phyloP scores from a whole-genome alignment of 2,329 filamentous ascomycete genomes.

The Xylariaceae sp. region DNA sequence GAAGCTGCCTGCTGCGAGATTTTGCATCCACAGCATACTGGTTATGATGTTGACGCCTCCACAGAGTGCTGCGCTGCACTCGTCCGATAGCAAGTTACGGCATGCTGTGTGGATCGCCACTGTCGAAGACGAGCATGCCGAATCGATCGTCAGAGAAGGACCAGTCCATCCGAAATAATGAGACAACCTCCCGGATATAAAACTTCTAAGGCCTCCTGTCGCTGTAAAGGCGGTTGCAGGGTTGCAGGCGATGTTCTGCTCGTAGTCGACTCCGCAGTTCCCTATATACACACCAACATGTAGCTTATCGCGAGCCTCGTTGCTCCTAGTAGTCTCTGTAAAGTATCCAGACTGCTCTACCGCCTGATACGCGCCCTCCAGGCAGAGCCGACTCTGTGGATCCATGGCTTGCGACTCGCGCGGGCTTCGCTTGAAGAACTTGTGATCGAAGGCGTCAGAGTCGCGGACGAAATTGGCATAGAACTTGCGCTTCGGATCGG shows the following conservation, averaged over 20 bases:
- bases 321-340: background rate
- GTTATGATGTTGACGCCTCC: constrained; percentile 38
- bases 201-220: constrained; percentile 25
- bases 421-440: constrained; percentile 30
- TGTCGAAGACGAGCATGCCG: constrained; percentile 39
- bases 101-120: constrained; percentile 42
- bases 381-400: constrained; percentile 22
- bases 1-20: constrained; percentile 31
- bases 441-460: constrained; percentile 32
- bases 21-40: constrained; percentile 25
- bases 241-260: constrained; percentile 44
- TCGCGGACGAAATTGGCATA: constrained; percentile 32
- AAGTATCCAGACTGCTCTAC: constrained; percentile 36
- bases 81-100: constrained; percentile 31
- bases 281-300: constrained; percentile 45
- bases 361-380: constrained; percentile 31
- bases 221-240: constrained; percentile 41
- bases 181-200: constrained; percentile 30
- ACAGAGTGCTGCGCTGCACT: constrained; percentile 36
- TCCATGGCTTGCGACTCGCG: constrained; percentile 23
- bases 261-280: constrained; percentile 41
- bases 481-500: constrained; percentile 28
- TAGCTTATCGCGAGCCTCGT: constrained; percentile 5
- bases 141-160: constrained; percentile 33
- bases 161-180: constrained; percentile 40